Evolutionary conservation across 2,329 filamentous ascomycete genomes (phyloP), one percentile per base, ranked within the genome.

Genomic region (Curvularia eragrostidis): DNA sequence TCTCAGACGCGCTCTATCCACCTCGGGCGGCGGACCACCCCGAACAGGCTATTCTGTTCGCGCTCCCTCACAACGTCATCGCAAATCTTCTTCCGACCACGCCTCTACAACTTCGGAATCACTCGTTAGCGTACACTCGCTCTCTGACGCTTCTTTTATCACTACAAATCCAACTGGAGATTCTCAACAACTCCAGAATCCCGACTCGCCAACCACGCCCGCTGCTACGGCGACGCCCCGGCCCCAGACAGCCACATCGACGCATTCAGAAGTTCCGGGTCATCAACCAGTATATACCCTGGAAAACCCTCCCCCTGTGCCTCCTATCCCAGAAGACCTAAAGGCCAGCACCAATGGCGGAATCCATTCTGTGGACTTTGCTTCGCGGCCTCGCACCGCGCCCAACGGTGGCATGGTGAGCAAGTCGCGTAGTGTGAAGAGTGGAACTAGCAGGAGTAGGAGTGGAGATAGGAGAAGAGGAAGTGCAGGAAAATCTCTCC

Each of bases 71-170:
- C 65, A 68, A 18, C 69, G 66, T n/a, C 61, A 66, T 38, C 65
- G 58, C 13, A 59, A 82, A 68, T 80, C 83, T 44, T 79, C 78
- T 6, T 57, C 63, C 5, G 64, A 63, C 34, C 84, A 83, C 55
- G 79, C 78, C 9, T 84, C 78, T 73, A 71, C 81, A 85, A 78
- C 84, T 82, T 73, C 84, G 55, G 89, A 91, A 52, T 91, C 88
- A 73, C 85, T 91, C 81, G 84, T 89, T 62, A 90, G 87, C 77
- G 89, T 88, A 62, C 88, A 91, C 55, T 84, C 85, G 43, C 81
- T 85, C n/a, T 90, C 87, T 6, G 89, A 91, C 68, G 77, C 86
- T 19, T 89, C 86, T 38, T 75, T 75, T 51, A 62, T 73, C 23
- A 75, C 72, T 1, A 64, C 71, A 3, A 67, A 73, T 21, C 68